Evolutionary conservation across 352 stramenopile genomes (phyloP).

Genomic region (Globisporangium paroecandrum): DNA sequence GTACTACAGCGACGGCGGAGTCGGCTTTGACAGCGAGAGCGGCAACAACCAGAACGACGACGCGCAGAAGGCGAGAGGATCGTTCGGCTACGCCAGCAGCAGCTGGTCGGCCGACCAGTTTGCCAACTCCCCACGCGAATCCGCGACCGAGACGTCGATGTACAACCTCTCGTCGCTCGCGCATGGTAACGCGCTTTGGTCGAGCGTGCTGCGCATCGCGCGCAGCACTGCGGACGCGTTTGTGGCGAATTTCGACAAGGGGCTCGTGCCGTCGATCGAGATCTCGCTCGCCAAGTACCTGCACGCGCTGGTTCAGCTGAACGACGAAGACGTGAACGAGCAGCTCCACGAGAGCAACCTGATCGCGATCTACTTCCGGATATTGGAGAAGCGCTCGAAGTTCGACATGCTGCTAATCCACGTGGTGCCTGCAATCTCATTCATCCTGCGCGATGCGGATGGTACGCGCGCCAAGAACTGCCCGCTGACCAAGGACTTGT

Average conservation of each 20-base stretch:
- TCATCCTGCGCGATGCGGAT: constrained; percentile 73
- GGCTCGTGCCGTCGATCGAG: constrained; percentile 68
- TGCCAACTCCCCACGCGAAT: constrained; percentile 50
- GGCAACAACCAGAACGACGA: constrained; percentile 27
- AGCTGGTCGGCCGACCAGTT: constrained; percentile 59
- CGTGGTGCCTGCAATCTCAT: constrained; percentile 73
- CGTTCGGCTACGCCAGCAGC: constrained; percentile 52
- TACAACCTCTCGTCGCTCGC: constrained; percentile 75
- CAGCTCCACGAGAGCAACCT: constrained; percentile 57
- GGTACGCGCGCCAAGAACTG: constrained; percentile 60
- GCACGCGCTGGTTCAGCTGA: constrained; percentile 68
- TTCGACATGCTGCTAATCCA: constrained; percentile 89
- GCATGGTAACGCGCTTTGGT: constrained; percentile 55
- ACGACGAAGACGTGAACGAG: constrained; percentile 60
- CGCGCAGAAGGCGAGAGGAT: constrained; percentile 31
- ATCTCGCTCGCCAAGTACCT: constrained; percentile 83
- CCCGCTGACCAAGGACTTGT: constrained; percentile 69
- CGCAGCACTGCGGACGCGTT: constrained; percentile 43
- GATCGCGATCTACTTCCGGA: constrained; percentile 62
- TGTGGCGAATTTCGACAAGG: constrained; percentile 58
- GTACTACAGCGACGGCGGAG: constrained; percentile 44
- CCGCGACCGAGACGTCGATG: constrained; percentile 63
- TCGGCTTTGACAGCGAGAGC: constrained; percentile 25
- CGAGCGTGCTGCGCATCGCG: constrained; percentile 44
- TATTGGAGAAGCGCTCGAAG: constrained; percentile 58